Base-by-base conservation (phyloP, 768 basidiomycete genomes). In the Russula earlei region DNA sequence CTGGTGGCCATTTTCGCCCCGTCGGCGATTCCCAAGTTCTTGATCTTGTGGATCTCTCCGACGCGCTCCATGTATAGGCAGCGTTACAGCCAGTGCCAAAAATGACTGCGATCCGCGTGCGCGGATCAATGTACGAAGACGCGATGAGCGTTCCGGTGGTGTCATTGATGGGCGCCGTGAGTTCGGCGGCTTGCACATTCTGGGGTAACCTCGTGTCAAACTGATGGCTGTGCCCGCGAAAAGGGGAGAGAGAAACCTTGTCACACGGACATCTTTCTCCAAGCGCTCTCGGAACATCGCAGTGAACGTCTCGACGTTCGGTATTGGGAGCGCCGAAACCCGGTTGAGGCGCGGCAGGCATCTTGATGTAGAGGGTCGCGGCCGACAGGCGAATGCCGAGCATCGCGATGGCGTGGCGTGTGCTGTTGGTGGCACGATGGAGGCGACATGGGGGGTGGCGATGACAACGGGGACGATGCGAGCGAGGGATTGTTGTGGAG, bases 81-180 rank as follows among this genome's bases (percentile, higher is more conserved):
- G 95, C 95, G 68, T 98, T 98, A 68, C 94, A 97, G 0, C 96
- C 96, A 8, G 96, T 99, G 37, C 96, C 96, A 65, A 98, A 95
- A 65, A 99, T 98, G 66, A 88, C 86, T 1, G 91, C 96, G 64
- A 97, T 94, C 68, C 88, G 89, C 37, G 95, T 94, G 64, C 67
- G 74, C 0, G 91, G 87, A 67, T 90, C 90, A 60, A 97, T 93
- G 64, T 99, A 99, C 71, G 89, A 85, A 1, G 94, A 96, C 11
- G 96, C 96, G 64, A 99, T 93, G 25, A 99, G 80, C 2, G 95
- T 95, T 25, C 96, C 96, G 4, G 96, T 99, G 0, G 96, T 98
- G 71, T 99, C 96, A 68, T 97, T 97, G 70, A 97, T 96, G 24
- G 97, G 73, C 1, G 94, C 91, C 9, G 85, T 85, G 29, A 98